Evolutionary conservation across 1,139 yeast species (phyloP).

Genomic region (Zygosaccharomyces pseudobailii): DNA sequence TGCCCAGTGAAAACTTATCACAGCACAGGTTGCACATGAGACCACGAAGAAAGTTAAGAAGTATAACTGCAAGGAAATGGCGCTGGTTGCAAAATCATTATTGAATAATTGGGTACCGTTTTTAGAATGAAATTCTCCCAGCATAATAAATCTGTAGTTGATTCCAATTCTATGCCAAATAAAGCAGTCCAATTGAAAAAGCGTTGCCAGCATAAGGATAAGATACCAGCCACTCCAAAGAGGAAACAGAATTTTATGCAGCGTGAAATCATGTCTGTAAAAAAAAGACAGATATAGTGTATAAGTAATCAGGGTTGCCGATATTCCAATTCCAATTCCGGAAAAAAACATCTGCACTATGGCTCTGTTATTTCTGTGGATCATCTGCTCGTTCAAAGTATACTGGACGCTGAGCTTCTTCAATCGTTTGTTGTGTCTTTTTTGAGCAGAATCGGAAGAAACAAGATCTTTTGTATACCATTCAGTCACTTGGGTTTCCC

Average conservation of each 20-base stretch:
- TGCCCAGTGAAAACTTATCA: slow-evolving; percentile 74
- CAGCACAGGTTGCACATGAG: slow-evolving; percentile 53
- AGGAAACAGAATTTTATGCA: slow-evolving; percentile 59
- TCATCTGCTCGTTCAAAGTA: slow-evolving; percentile 32
- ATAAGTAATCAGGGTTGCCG: slow-evolving; percentile 47
- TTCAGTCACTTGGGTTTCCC: slow-evolving; percentile 71
- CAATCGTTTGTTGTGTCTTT: slow-evolving; percentile 26
- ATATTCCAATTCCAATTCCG: slow-evolving; percentile 67
- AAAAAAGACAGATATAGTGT: slow-evolving; percentile 36
- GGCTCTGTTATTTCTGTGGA: slow-evolving; percentile 33
- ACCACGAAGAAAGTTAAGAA: slow-evolving; percentile 59
- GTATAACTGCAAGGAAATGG: slow-evolving; percentile 38
- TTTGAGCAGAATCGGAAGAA: slow-evolving; percentile 36
- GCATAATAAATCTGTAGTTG: slow-evolving; percentile 83
- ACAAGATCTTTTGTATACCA: slow-evolving; percentile 60
- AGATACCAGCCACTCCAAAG: slow-evolving; percentile 90
- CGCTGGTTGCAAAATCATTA: slow-evolving; percentile 35
- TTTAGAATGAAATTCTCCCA: slow-evolving; percentile 65
- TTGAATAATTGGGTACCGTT: slow-evolving; percentile 42
- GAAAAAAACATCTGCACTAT: slow-evolving; percentile 44
- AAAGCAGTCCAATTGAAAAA: slow-evolving; percentile 64
- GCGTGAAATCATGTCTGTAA: slow-evolving; percentile 29
- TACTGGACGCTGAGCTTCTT: slow-evolving; percentile 32
- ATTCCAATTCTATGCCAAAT: slow-evolving; percentile 73
- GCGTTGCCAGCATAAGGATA: slow-evolving; percentile 50